Base-by-base conservation (phyloP, 1,139 yeast species). In the Zhuliangozyma blackwelliae region DNA sequence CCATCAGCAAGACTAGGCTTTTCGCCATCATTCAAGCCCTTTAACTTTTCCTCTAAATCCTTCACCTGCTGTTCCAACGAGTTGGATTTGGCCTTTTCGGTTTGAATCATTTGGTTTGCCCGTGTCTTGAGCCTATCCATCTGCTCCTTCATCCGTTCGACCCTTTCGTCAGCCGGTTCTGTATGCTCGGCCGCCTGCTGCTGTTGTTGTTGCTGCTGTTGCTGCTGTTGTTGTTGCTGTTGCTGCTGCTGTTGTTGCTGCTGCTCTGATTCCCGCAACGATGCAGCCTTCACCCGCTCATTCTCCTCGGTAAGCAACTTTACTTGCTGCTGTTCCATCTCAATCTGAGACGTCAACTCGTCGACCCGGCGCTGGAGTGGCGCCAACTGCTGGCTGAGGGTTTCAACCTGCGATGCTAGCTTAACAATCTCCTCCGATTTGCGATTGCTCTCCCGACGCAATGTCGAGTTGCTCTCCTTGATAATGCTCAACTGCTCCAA, bases 391-490 rank as follows among this genome's bases (percentile, higher is more conserved):
- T 41, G 33, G 5, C 48, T 36, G 5, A 51, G 31, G 2, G 38
- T 29, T 9, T 48, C 44, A 11, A 61, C 39, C 32, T 57, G 57
- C 1, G 36, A 41, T 35, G 58, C 55, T 37, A 65, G 52, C 8
- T 45, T 46, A 28, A 43, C 41, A 26, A 67, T 49, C 25, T 51
- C 57, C 27, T 52, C 50, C 19, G 51, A 39, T 31, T 56, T 57
- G 10, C 41, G 41, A 12, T 53, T 50, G 33, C 63, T 57, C 44
- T 85, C 90, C 33, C 68, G 65, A 42, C 95, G 73, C 43, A 88
- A 68, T 7, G 83, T 72, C 11, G 72, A 63, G 51, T 87, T 86
- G 50, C 89, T 82, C 51, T 88, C 95, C 40, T 87, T 75, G 42
- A 86, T 64, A 28, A 85, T 68, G 46, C 78, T 82, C 52, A 88